Percentiles rank a stretch among this genome's conserved stretches.
phyloP scores from a whole-genome alignment of 768 basidiomycete genomes.

The Calocera viscosa region DNA sequence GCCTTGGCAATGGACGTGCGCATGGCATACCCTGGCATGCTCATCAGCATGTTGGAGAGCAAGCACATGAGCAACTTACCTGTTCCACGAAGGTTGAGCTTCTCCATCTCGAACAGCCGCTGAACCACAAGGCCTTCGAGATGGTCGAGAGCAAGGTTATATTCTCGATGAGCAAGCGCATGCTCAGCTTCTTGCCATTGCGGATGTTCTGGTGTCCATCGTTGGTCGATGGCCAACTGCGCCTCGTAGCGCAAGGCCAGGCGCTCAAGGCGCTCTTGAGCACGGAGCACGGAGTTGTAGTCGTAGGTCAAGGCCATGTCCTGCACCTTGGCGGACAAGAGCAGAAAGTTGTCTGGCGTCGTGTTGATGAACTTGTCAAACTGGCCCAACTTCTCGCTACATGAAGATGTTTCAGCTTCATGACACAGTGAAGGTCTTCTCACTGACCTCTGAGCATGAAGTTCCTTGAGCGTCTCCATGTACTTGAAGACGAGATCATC shows the following conservation, averaged over 20 bases:
- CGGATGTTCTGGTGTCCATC: background rate
- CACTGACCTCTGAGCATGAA: background rate
- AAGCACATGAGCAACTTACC: conserved; percentile 1
- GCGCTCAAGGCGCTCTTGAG: conserved; percentile 3
- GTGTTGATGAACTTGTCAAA: background rate
- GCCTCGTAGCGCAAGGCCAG: background rate
- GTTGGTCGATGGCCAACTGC: background rate
- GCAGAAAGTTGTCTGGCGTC: too few relatives aligned
- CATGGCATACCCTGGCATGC: conserved; percentile 31
- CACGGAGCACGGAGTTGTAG: background rate
- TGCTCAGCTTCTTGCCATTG: conserved; percentile 9
- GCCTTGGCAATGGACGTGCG: conserved; percentile 29
- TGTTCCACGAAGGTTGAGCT: background rate
- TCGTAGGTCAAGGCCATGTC: background rate
- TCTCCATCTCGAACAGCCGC: background rate
- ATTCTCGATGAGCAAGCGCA: conserved; percentile 9
- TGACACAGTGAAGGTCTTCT: background rate
- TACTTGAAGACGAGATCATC: background rate
- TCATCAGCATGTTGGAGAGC: background rate
- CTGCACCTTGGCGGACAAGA: too few relatives aligned
- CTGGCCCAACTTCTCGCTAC: too few relatives aligned
- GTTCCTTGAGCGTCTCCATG: background rate
- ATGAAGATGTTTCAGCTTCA: too few relatives aligned
- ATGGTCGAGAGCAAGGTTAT: background rate
- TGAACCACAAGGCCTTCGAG: background rate